Evolutionary conservation across 202 grass and related monocot genomes (phyloP), one percentile per base, ranked within the genome.

Genomic region (Panicum virgatum): DNA sequence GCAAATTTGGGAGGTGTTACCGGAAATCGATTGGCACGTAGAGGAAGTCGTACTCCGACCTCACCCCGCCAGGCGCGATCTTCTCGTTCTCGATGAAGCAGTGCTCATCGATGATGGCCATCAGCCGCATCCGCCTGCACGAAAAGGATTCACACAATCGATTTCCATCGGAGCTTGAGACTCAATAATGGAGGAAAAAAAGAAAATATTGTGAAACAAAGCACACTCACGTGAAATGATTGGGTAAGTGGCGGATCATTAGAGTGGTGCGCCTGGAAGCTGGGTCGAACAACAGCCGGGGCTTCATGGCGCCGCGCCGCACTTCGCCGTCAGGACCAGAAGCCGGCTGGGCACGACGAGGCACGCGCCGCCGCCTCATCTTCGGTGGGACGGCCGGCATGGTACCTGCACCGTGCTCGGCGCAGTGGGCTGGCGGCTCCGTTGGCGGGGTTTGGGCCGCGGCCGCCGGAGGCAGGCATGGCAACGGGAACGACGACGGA

Each of bases 11-110:
- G 0, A 34, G 3, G 14, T 22, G 16, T 9, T 58, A 91, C 91
- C 53, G 11, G 79, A 97, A 97, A 40, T 97, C 94, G 0, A 97
- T 67, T 0, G 91, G 86, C 12, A 97, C 30, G 69, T 97, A 97
- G 16, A 97, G 57, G 15, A 89, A 97, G 9, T 93, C 88, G 23
- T 85, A 88, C 23, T 71, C 86, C 0, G 90, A 93, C 7, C 18
- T 66, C 18, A 63, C 36, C 1, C 25, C 54, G 0, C 37, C 61
- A 25, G 8, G 9, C 0, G 0, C n/a, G 11, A 84, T 34, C 1
- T 64, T 77, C 1, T 20, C 2, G 66, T 96, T 97, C 60, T 86
- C 85, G 6, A 82, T 34, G 1, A 42, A 53, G 54, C 90, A 96
- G 4, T 92, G 87, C 10, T 82, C 53, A 3, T 88, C 84, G 0